Base-by-base conservation (phyloP, 805 yeast genomes). In the Zygoascus tannicola region DNA sequence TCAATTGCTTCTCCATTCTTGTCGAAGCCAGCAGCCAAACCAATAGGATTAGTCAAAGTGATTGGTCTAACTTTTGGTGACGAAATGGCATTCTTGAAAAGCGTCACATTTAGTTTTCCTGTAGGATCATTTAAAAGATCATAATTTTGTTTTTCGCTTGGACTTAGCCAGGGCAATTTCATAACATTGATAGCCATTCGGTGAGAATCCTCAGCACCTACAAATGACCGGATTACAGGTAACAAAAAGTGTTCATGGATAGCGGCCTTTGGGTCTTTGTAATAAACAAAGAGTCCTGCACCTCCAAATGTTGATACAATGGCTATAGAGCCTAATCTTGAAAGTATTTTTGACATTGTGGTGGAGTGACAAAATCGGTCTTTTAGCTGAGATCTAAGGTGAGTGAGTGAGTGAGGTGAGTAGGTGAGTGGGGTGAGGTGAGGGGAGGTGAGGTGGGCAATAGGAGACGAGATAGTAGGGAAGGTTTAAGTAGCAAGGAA, bases 1-100 rank as follows among this genome's bases (percentile, higher is more conserved):
- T 90, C 97, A 52, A 90, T 77, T 18, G 85, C 95, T 57, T 86
- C 94, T 42, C 85, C 97, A 56, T 88, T 81, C 65, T 90, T 90
- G 63, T 90, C 97, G 51, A 90, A 74, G 10, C 97, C 97, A 21
- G 97, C 97, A 40, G 97, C 97, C 55, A 88, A 72, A 12, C 97
- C 97, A 40, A 90, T 69, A 20, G 97, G 97, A 44, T 81, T 80
- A 18, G 72, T 71, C 58, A 90, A 65, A 0, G 56, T 66, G 44
- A 63, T 39, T 18, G 58, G 52, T 20, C 50, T 45, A 34, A 60
- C 65, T 21, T 54, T 47, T 8, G 59, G 57, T 35, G 52, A 54
- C 10, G 40, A 37, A 19, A 42, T 23, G 8, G 56, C 40, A 32
- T 51, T 49, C 4, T 35, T 37, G 40, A 62, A 63, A 14, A 63